Percentiles rank a stretch among this genome's conserved stretches.
Conservation (phyloP, 2,329 filamentous ascomycete species). For the Trichoderma sp. region DNA sequence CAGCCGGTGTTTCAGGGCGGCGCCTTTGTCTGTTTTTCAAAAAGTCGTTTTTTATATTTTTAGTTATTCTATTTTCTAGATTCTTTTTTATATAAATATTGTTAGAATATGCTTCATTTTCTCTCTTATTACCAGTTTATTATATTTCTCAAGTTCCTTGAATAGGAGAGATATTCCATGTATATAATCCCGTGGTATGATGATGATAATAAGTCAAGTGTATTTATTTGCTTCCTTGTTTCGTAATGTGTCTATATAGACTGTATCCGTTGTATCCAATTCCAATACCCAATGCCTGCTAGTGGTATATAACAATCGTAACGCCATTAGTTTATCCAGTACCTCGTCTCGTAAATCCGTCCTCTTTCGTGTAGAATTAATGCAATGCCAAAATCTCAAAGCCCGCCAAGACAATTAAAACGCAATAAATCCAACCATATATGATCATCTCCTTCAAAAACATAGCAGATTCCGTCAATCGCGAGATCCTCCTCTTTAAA, state of each 20-base stretch:
- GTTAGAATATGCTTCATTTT: neutral
- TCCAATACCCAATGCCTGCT: neutral
- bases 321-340: neutral
- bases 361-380: neutral
- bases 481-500: slow-evolving; percentile 22
- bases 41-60: neutral
- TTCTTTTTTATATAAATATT: neutral
- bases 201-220: too few species aligned
- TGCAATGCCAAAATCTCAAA: neutral
- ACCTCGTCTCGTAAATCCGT: neutral
- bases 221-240: too few species aligned
- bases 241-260: neutral
- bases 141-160: neutral
- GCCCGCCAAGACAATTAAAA: neutral
- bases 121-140: neutral
- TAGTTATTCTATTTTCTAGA: neutral
- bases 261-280: neutral
- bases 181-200: too few species aligned
- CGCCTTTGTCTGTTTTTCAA: neutral
- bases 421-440: neutral
- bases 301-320: neutral
- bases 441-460: neutral
- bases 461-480: neutral
- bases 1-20: slow-evolving; percentile 31
- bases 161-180: neutral